These are phyloP conservation scores for Mycena olivaceomarginata DNA, from an alignment of 768 basidiomycete species.

Conservation along the genomic window DNA sequence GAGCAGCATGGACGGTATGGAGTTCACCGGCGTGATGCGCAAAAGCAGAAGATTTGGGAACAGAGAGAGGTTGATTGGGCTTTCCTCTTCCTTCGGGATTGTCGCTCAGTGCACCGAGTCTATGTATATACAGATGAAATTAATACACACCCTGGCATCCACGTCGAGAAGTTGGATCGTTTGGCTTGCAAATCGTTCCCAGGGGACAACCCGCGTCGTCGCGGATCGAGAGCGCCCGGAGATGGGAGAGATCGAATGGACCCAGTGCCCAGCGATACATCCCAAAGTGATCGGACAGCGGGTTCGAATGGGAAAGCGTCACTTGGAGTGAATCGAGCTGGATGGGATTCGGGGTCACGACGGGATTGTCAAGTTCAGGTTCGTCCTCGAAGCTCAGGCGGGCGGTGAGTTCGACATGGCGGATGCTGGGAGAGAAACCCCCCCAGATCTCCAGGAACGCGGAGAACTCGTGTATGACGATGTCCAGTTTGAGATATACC, in stretches of 20 bases:
- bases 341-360: no score
- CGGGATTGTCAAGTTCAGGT: no score
- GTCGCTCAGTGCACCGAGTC: neutral
- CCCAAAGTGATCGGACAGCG: neutral
- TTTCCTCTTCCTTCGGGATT: neutral
- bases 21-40: neutral
- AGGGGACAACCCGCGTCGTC: neutral
- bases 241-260: neutral
- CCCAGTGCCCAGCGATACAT: neutral
- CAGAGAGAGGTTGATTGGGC: neutral
- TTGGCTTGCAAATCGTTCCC: neutral
- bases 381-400: no score
- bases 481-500: no score
- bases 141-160: neutral
- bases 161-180: neutral
- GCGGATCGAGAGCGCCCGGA: neutral
- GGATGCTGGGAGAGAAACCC: no score
- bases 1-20: neutral
- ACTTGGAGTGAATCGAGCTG: no score
- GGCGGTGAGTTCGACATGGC: no score
- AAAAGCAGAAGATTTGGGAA: neutral
- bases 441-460: no score
- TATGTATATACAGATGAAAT: neutral
- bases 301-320: no score
- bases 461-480: no score